Evolutionary conservation across 2,329 filamentous ascomycete species (phyloP).

Genomic region (Aspergillus fischeri): DNA sequence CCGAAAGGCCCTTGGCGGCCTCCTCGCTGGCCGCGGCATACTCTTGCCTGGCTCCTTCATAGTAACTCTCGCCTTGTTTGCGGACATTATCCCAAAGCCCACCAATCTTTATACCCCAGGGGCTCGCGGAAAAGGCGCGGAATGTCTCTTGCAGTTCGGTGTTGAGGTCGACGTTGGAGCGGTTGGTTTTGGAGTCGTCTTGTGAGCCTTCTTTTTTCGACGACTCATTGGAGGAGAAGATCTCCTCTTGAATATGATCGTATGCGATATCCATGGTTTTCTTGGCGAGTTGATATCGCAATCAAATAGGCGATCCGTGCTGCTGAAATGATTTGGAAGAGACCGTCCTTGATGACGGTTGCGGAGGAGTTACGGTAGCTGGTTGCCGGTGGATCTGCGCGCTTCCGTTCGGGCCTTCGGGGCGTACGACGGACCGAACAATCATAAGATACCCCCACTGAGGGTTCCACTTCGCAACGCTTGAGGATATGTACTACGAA

Average conservation of each 20-base stretch:
- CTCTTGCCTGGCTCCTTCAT: constrained; percentile 78
- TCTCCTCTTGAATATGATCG: constrained; percentile 90
- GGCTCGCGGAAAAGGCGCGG: constrained; percentile 83
- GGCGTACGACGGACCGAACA: not conserved
- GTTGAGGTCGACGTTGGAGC: constrained; percentile 60
- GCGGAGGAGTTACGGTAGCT: not conserved
- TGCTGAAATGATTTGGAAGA: not conserved
- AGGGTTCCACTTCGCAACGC: not conserved
- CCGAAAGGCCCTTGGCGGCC: constrained; percentile 74
- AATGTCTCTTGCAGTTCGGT: constrained; percentile 92
- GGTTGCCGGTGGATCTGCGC: not conserved
- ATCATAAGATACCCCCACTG: not conserved
- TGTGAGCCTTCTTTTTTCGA: constrained; percentile 44
- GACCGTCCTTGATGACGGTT: not conserved
- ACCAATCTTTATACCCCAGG: constrained; percentile 85
- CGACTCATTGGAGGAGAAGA: constrained; percentile 55
- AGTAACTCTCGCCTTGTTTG: constrained; percentile 90
- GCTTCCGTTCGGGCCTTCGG: not conserved
- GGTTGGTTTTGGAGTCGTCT: constrained; percentile 37
- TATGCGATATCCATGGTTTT: constrained; percentile 85
- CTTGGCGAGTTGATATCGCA: not conserved
- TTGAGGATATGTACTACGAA: not conserved
- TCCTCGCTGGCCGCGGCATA: constrained; percentile 74
- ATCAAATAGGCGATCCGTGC: not conserved
- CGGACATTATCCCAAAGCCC: constrained; percentile 88